Base-by-base conservation (phyloP, 768 basidiomycete species). In the Sistotremastrum niveocremeum region DNA sequence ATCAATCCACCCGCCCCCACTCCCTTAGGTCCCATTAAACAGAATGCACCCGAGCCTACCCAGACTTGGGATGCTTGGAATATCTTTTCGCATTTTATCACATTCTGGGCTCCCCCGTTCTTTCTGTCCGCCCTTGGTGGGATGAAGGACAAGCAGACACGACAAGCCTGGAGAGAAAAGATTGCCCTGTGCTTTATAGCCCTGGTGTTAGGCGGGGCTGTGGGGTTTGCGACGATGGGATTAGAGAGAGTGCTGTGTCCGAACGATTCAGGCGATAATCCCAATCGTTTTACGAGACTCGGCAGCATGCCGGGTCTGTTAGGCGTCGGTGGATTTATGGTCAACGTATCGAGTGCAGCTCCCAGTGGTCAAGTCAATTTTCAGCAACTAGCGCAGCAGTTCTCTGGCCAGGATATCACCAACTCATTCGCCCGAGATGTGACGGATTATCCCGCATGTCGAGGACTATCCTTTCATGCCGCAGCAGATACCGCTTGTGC, bases 81-180 rank as follows among this genome's bases (percentile, higher is more conserved):
- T 54, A 68, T 86, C 54, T 86, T 84, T 59, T 81, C 87, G 42
- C 72, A 73, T 52, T 58, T 85, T 39, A 70, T 84, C 60, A 90
- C 93, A 5, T 91, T 84, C 60, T 97, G 90, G 90, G 93, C 87
- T 2, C 91, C 93, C 29, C 71, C 75, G 40, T 72, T 83, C 56
- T 62, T 89, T 28, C 74, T 97, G 47, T 63, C 73, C 28, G 76
- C 79, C 2, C 37, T 89, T 7, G 85, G 84, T 47, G 86, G 89
- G 39, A 70, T 97, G 60, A 82, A 76, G 58, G 89, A 93, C 62
- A 73, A 74, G 55, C 70, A 75, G 35, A 71, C 76, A 45, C 70
- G 79, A 50, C 88, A 95, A 61, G 95, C 95, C 1, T 99, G 95
- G 95, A 77, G 93, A 58, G 95, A 99, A 65, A 99, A 98, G 70